These are phyloP conservation scores for Apiospora sp. DNA, from an alignment of 2,329 filamentous ascomycete species.

Conservation along the genomic window DNA sequence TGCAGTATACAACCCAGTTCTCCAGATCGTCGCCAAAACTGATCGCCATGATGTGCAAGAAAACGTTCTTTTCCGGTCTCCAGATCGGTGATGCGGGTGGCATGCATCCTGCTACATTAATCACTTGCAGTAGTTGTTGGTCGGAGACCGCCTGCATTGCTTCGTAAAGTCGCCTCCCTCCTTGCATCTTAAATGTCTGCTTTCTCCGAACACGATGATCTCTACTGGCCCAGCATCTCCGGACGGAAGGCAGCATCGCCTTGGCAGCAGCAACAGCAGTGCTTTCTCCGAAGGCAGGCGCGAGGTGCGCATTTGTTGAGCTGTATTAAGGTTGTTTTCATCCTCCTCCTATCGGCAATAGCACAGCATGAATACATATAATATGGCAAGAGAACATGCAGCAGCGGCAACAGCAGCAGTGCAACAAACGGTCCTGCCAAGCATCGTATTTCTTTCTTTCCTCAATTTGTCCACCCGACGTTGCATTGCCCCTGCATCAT, in stretches of 20 bases:
- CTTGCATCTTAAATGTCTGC: not conserved
- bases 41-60: not conserved
- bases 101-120: not conserved
- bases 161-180: not conserved
- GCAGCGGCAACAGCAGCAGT: slow-evolving; percentile 8
- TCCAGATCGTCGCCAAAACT: not conserved
- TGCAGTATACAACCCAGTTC: not conserved
- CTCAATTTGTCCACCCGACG: not conserved
- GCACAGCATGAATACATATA: not conserved
- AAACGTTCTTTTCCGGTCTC: not conserved
- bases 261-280: not conserved
- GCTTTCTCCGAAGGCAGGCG: slow-evolving; percentile 5
- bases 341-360: not conserved
- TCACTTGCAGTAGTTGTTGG: not conserved
- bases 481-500: slow-evolving; percentile 15
- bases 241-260: not conserved
- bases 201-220: not conserved
- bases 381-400: not conserved
- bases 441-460: not conserved
- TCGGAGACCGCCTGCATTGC: not conserved
- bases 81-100: not conserved
- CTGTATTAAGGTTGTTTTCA: not conserved
- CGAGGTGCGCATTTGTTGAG: not conserved
- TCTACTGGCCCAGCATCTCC: not conserved
- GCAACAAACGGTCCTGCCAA: not conserved